Conservation (phyloP, 495 filamentous ascomycete genomes). For the Delitschia confertaspora region DNA sequence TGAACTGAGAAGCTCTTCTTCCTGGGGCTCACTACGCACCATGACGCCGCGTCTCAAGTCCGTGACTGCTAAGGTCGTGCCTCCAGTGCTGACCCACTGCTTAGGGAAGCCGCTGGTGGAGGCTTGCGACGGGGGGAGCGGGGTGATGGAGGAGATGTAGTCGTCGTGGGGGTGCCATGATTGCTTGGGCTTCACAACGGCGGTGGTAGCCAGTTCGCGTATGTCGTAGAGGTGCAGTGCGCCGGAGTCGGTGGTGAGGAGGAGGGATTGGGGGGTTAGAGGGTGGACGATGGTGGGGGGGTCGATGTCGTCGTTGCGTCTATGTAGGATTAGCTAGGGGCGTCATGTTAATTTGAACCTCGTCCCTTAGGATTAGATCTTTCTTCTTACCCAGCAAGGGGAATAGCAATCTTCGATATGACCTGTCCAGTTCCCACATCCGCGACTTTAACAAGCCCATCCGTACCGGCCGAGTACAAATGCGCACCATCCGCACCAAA, state of each 20-base stretch:
- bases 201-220: slow-evolving; percentile 48
- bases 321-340: slow-evolving; percentile 21
- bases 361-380: background rate
- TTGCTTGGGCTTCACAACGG: slow-evolving; percentile 54
- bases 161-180: slow-evolving; percentile 82
- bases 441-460: slow-evolving; percentile 83
- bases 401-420: slow-evolving; percentile 62
- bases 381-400: slow-evolving; percentile 34
- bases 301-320: slow-evolving; percentile 49
- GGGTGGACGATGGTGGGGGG: slow-evolving; percentile 66
- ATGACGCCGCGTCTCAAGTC: slow-evolving; percentile 77
- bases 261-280: slow-evolving; percentile 76
- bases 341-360: background rate
- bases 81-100: slow-evolving; percentile 88
- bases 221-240: slow-evolving; percentile 86
- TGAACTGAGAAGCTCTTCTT: slow-evolving; percentile 79
- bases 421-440: slow-evolving; percentile 71
- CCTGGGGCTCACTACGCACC: slow-evolving; percentile 82
- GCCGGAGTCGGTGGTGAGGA: slow-evolving; percentile 84
- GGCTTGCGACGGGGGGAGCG: slow-evolving; percentile 65
- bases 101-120: slow-evolving; percentile 80
- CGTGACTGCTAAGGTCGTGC: slow-evolving; percentile 78
- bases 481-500: slow-evolving; percentile 67
- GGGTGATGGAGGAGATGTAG: slow-evolving; percentile 82
- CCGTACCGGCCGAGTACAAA: slow-evolving; percentile 83